A percentile compares a stretch with the other conserved stretches of the same genome.
Conservation (phyloP, 2,329 filamentous ascomycete species). For the Thermoascus crustaceus region DNA sequence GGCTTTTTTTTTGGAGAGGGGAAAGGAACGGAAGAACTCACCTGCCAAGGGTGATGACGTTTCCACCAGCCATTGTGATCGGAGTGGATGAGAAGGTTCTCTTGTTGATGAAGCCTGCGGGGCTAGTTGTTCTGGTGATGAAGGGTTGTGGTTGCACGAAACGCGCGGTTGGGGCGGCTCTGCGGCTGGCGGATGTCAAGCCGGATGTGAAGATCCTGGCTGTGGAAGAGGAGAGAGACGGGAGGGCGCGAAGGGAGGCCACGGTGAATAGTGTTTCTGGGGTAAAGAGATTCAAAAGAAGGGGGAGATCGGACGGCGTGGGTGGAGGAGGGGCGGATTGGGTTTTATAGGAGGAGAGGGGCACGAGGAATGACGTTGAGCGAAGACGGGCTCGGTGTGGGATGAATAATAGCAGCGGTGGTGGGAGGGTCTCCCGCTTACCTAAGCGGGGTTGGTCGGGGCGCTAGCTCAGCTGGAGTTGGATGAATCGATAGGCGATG, state of each 20-base stretch:
- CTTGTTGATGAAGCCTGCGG: no score
- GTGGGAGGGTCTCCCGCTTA: no score
- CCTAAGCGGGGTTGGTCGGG: no score
- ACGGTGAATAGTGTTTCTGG: constrained; percentile 19
- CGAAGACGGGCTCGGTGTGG: constrained; percentile 2
- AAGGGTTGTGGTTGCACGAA: constrained; percentile 2
- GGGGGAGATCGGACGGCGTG: constrained; percentile 5
- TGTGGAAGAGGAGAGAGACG: constrained; percentile 9
- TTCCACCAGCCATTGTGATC: constrained; percentile 35
- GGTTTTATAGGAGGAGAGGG: constrained; percentile 20
- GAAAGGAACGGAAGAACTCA: constrained; percentile 22
- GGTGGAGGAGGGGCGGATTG: constrained; percentile 14
- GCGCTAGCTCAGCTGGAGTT: no score
- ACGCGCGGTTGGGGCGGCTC: neutral
- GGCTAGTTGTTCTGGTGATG: no score
- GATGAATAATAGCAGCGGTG: neutral
- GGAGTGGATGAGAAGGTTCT: constrained; percentile 22
- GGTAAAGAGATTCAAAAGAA: constrained; percentile 2
- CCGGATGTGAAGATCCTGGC: constrained; percentile 8
- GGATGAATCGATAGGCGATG: no score
- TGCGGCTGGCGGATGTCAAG: constrained; percentile 1
- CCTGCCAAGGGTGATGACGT: constrained; percentile 36
- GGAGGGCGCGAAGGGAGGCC: constrained; percentile 16
- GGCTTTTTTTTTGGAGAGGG: constrained; percentile 13
- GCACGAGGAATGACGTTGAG: constrained; percentile 20